Conservation (phyloP, 1,284 basidiomycete species). For the Mycosarcoma mackinlayi region DNA sequence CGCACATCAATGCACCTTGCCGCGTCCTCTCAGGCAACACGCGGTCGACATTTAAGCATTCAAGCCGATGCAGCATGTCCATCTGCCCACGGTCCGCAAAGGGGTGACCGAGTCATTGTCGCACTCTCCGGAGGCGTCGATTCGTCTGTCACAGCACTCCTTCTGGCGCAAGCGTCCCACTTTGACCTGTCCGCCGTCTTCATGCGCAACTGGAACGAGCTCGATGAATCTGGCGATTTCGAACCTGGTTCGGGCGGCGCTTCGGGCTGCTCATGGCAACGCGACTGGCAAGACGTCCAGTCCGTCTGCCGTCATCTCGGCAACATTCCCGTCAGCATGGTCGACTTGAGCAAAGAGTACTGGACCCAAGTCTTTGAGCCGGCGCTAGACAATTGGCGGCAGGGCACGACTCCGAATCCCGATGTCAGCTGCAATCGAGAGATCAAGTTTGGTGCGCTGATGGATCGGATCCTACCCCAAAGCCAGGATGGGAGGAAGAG, state of each 20-base stretch:
- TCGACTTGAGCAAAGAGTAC: conserved; percentile 58
- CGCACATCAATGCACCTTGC: not conserved
- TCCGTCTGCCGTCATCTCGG: conserved; percentile 78
- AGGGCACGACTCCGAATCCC: conserved; percentile 80
- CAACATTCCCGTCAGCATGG: conserved; percentile 72
- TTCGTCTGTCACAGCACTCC: conserved; percentile 72
- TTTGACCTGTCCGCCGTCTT: conserved; percentile 84
- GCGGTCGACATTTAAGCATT: not conserved
- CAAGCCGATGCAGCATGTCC: not conserved
- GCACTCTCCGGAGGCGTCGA: conserved; percentile 98
- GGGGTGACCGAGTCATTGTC: conserved; percentile 76
- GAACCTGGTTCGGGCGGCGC: conserved; percentile 66
- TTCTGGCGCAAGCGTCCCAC: conserved; percentile 42
- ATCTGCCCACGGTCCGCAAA: conserved; percentile 20
- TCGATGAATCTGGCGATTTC: conserved; percentile 74
- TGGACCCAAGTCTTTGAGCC: conserved; percentile 65
- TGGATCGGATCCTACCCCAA: conserved; percentile 70
- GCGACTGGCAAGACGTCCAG: conserved; percentile 91
- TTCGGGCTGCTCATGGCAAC: conserved; percentile 89
- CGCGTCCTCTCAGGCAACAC: too few species aligned
- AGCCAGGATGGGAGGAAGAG: conserved; percentile 31
- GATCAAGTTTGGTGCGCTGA: conserved; percentile 90
- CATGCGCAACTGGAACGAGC: conserved; percentile 87
- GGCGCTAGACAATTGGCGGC: conserved; percentile 55
- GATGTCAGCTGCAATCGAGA: conserved; percentile 93